A percentile compares a stretch with the other conserved stretches of the same genome.
Conservation (phyloP, 305 asterid species). For the Solanum hybrid region DNA sequence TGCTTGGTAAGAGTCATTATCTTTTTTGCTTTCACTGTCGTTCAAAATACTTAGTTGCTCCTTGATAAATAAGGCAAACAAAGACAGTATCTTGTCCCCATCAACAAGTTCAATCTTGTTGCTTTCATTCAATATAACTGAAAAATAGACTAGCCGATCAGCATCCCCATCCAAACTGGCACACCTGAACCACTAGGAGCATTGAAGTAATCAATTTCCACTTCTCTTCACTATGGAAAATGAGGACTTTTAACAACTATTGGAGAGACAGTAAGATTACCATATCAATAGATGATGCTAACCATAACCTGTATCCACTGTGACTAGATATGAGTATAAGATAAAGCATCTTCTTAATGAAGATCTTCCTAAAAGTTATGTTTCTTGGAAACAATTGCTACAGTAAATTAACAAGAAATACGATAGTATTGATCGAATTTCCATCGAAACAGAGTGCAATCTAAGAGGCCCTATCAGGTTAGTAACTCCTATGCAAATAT, state of each 20-base stretch:
- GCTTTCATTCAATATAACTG: conserved; percentile 35
- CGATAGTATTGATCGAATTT: background rate
- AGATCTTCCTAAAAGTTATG: background rate
- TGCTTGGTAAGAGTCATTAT: conserved; percentile 29
- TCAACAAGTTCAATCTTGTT: conserved; percentile 72
- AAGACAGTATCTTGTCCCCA: conserved; percentile 90
- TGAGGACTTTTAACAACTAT: background rate
- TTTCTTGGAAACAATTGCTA: background rate
- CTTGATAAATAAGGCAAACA: conserved; percentile 73
- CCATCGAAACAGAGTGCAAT: background rate
- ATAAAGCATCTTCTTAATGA: background rate
- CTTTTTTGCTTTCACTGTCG: conserved; percentile 31
- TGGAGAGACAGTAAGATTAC: background rate
- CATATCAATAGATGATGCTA: background rate
- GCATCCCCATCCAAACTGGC: conserved; percentile 98
- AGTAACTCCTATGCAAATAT: background rate
- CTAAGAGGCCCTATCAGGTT: background rate
- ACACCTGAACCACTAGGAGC: conserved; percentile 72
- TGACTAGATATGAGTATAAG: background rate
- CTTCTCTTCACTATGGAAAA: background rate
- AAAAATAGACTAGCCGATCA: conserved; percentile 88
- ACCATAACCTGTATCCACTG: background rate
- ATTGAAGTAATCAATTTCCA: conserved; percentile 22
- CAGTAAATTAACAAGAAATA: background rate
- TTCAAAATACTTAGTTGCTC: conserved; percentile 56